Base-by-base conservation (phyloP, 139 green algal species). In the Picochlorum sp. region DNA sequence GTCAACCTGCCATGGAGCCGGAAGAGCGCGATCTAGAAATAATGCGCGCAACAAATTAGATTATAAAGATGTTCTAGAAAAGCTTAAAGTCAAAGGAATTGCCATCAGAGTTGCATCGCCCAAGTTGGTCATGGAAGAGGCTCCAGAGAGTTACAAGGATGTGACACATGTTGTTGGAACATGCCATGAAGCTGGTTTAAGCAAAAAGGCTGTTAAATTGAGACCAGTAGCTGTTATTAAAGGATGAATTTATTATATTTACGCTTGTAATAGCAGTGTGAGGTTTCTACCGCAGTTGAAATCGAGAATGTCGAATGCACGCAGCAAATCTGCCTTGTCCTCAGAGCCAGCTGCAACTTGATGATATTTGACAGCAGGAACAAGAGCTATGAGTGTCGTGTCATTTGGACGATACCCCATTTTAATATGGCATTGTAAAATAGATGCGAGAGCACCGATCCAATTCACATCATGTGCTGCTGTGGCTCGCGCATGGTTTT, bases 91-190 rank as follows among this genome's bases (percentile, higher is more conserved):
- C 52, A 87, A 87, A 69, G 86, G 85, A 45, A 91, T 94, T 21
- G 56, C 79, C 57, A 93, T 91, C 52, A 63, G 80, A 38, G 68
- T 78, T 24, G 88, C 86, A 30, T 85, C 68, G 26, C 85, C 86
- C 54, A 95, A 95, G 72, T 71, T 94, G 45, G 86, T 92, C 15
- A 90, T 92, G 82, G 86, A 94, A 69, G 86, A 94, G 77, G 89
- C 89, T 30, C 88, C 89, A 0, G 85, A 95, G 74, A 84, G 64
- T 34, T 96, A 95, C 77, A 96, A 96, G 78, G 86, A 94, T 47
- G 87, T 95, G 49, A 80, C 51, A 5, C 77, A 83, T 58, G 87
- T 96, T 28, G 85, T 96, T 49, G 83, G 95, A 63, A 95, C 88
- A 0, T 96, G 89, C 70, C 84, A 95, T 65, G 63, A 63, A 11